These are phyloP conservation scores for Diaporthe vaccinii DNA, from an alignment of 2,329 filamentous ascomycete genomes.

Conservation along the genomic window DNA sequence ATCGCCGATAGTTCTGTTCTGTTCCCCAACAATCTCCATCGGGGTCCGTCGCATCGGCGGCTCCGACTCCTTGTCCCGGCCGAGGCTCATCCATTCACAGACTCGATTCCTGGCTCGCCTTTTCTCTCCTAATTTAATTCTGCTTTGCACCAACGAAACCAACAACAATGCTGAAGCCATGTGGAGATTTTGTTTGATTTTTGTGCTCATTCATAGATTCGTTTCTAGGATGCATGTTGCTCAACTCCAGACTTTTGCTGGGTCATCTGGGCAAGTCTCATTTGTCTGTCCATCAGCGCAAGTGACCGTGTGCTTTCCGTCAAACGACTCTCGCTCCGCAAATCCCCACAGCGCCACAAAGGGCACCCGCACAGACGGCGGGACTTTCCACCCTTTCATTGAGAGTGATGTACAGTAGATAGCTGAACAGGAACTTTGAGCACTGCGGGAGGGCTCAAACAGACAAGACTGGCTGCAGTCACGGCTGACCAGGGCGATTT, in stretches of 20 bases:
- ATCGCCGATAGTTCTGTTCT: slow-evolving; percentile 1
- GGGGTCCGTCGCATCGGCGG: slow-evolving; percentile 9
- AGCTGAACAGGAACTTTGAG: not conserved
- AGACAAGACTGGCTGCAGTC: not conserved
- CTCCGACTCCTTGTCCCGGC: slow-evolving; percentile 17
- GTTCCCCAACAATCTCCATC: slow-evolving; percentile 31
- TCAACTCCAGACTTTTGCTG: not conserved
- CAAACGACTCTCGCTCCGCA: not conserved
- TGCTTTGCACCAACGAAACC: not conserved
- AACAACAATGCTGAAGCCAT: not conserved
- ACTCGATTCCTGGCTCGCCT: not conserved
- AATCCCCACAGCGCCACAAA: not conserved
- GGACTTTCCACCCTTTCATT: not conserved
- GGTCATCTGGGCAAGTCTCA: no score
- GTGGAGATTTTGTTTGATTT: not conserved
- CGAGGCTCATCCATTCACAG: not conserved
- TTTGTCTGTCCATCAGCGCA: no score
- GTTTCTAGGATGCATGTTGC: not conserved
- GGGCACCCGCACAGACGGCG: not conserved
- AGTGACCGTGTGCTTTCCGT: not conserved
- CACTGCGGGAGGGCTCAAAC: not conserved
- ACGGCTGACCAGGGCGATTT: not conserved
- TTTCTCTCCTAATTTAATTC: not conserved
- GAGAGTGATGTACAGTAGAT: not conserved
- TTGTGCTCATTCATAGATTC: not conserved